phyloP scores from a whole-genome alignment of 495 filamentous ascomycete species.

The Tuber borchii region DNA sequence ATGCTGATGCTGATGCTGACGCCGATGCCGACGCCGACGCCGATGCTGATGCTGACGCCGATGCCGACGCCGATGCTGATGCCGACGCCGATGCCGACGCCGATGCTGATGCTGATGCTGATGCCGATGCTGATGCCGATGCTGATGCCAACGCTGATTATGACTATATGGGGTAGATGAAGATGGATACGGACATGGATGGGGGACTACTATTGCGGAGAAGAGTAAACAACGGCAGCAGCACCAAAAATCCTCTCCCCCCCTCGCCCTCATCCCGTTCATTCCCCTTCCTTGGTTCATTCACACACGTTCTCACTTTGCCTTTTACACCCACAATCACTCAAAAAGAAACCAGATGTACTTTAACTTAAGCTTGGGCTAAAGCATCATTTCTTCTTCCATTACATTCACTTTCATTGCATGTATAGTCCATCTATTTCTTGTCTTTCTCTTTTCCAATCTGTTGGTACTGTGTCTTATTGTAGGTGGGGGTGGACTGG shows the following conservation, averaged over 20 bases:
- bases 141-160: too few species aligned
- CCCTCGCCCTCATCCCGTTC: neutral
- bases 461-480: neutral
- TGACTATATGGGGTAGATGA: too few species aligned
- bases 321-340: neutral
- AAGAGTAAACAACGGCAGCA: neutral
- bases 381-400: neutral
- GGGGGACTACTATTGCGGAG: neutral
- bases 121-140: too few species aligned
- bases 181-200: neutral
- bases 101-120: neutral
- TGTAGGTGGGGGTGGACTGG: neutral
- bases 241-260: neutral
- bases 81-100: neutral
- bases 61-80: neutral
- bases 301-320: neutral
- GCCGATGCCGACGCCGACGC: neutral
- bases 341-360: neutral
- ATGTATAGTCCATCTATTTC: neutral
- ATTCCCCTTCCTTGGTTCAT: neutral
- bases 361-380: neutral
- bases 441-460: neutral
- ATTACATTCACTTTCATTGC: neutral
- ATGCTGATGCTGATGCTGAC: neutral
- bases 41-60: neutral